Base-by-base conservation (phyloP, 768 basidiomycete species). In the Trametes villosa region DNA sequence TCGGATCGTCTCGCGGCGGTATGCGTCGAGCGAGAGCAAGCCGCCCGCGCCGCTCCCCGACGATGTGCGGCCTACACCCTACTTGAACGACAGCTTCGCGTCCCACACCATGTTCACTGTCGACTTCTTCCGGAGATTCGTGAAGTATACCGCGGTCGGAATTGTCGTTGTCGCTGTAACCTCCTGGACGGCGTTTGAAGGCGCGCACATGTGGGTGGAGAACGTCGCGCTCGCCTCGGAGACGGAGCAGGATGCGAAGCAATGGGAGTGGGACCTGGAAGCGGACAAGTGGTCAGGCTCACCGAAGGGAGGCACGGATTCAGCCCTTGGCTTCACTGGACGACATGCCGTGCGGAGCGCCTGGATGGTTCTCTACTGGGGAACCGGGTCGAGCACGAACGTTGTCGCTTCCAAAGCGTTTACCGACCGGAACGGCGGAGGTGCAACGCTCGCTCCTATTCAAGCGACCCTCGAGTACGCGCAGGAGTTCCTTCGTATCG, bases 321-420 rank as follows among this genome's bases (percentile, higher is more conserved):
- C 86, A 4, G 82, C 75, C n/a, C 74, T 92, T 9, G 86, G 88
- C 2, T 79, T 83, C 68, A 77, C 75, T 65, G 88, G 80, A 22
- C 76, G 87, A 27, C 85, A 88, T 69, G 79, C 82, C 41, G 73
- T 88, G 0, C 85, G 90, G 33, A 80, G 82, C 30, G 88, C 90
- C 13, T 92, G 89, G 89, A 85, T 87, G 74, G 83, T 84, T 0
- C 79, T 83, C 58, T 77, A 88, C 62, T 89, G 89, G 86, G 85
- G 84, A 18, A 75, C 77, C 11, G 82, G 81, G 8, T 72, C 76
- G 20, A 73, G 67, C 40, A 72, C 72, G 5, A 73, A 72, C 53
- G 74, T 77, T 41, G 72, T 81, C 36, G 72, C 74, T 26, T 73
- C 79, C 26, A 75, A 75, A 53, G 68, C 76, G n/a, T 69, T 73